phyloP scores from a whole-genome alignment of 192 early-diverging fungal species.

The Kappamyces sp. region DNA sequence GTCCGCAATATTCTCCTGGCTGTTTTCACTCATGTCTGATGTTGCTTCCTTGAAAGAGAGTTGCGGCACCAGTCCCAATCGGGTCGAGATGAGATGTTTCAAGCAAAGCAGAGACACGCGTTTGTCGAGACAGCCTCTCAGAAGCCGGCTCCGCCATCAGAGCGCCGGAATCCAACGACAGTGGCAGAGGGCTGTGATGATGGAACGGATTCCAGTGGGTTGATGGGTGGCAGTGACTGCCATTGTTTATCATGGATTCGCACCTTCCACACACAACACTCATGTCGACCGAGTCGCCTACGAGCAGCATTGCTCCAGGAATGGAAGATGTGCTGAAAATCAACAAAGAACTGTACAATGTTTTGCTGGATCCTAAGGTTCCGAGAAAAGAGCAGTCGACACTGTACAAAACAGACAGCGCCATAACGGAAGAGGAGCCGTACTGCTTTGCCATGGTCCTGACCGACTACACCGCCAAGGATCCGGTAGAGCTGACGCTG shows the following conservation, averaged over 20 bases:
- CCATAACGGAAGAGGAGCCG: neutral
- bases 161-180: too few species aligned
- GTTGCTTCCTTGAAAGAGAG: neutral
- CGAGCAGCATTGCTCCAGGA: too few species aligned
- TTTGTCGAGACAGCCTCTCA: too few species aligned
- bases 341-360: constrained; percentile 5
- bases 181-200: too few species aligned
- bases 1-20: neutral
- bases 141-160: too few species aligned
- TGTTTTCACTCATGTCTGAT: constrained; percentile 1
- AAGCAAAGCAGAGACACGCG: too few species aligned
- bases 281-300: too few species aligned
- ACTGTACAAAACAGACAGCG: neutral
- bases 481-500: constrained; percentile 15
- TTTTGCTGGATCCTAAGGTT: neutral
- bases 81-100: too few species aligned
- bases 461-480: constrained; percentile 13
- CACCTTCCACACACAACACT: too few species aligned
- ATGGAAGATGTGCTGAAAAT: constrained; percentile 13
- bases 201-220: too few species aligned
- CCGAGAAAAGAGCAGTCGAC: constrained; percentile 9
- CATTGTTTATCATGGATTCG: too few species aligned
- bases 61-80: neutral
- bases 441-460: constrained; percentile 4
- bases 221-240: too few species aligned